Base-by-base conservation (phyloP, 805 yeast species). In the Spathaspora sp. region DNA sequence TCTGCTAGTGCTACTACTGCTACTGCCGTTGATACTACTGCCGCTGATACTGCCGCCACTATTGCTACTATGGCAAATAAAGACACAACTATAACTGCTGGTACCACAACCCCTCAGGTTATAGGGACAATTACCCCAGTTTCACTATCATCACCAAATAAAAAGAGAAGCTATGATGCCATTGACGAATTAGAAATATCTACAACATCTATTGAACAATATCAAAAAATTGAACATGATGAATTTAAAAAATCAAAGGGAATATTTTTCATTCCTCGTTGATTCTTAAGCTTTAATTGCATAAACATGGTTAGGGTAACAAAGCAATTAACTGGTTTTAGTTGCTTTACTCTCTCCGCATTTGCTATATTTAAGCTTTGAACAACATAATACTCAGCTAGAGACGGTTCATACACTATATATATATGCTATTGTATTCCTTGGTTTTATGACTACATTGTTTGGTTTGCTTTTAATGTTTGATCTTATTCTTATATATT, bases 221-320 rank as follows among this genome's bases (percentile, higher is more conserved):
- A 45, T 39, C 17, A 17, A 16, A 49, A 43, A 17, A 8, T 32
- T 16, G 29, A 32, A 8, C 47, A 46, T 26, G 50, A 49, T 18
- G 60, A 54, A 38, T 59, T 65, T 39, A 68, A 68, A 58, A 57
- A 69, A 44, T 56, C 64, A 11, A 67, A 60, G 52, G 55, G 63
- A 32, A 50, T 61, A 48, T 63, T 63, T 46, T 63, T 52, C 56
- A 60, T 57, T 48, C 53, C 58, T 7, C 53, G 46, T 44, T 50
- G 40, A 35, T 14, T 10, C n/a, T 8, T 31, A 31, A 31, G n/a
- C 35, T 31, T 14, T 31, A 11, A n/a, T 7, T 35, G 40, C 18
- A 14, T 35, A 31, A 31, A 31, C 35, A 31, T 31, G 35, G 35
- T 14, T 5, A 14, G 17, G 16, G 16, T 14, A 14, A 35, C 18